A percentile compares a stretch with the other conserved stretches of the same genome.
Evolutionary conservation across 257 asterid species (phyloP).

Genomic region (Cinchona pubescens): DNA sequence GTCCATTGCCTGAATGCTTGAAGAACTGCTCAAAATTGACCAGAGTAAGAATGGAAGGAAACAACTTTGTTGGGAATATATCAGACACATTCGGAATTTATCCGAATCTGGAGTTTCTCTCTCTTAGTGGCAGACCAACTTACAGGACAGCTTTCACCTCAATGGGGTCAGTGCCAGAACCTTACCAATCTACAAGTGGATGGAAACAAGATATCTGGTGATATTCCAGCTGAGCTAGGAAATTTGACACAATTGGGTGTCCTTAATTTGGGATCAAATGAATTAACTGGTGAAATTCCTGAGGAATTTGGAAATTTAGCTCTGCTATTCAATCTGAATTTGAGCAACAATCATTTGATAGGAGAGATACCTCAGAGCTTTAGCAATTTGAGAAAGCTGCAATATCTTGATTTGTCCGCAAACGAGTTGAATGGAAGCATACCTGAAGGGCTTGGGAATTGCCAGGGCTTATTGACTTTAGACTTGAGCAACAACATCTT

Average conservation of each 20-base stretch:
- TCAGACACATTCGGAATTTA: conserved; percentile 61
- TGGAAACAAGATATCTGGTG: conserved; percentile 54
- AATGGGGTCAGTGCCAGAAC: conserved; percentile 51
- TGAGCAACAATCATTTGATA: conserved; percentile 54
- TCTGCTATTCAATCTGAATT: conserved; percentile 37
- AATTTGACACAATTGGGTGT: conserved; percentile 43
- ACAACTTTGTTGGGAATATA: conserved; percentile 55
- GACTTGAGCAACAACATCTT: conserved; percentile 50
- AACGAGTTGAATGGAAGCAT: conserved; percentile 51
- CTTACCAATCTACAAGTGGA: conserved; percentile 52
- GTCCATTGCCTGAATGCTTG: conserved; percentile 66
- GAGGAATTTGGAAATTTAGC: conserved; percentile 43
- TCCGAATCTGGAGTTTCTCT: conserved; percentile 44
- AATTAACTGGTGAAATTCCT: conserved; percentile 61
- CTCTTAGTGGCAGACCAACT: conserved; percentile 53
- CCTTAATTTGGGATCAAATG: conserved; percentile 56
- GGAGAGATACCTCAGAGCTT: conserved; percentile 60
- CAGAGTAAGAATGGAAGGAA: conserved; percentile 60
- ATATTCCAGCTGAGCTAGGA: conserved; percentile 66
- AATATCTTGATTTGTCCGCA: conserved; percentile 55
- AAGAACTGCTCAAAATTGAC: conserved; percentile 48
- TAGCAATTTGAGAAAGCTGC: conserved; percentile 45
- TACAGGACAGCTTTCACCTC: conserved; percentile 51
- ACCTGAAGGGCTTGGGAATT: conserved; percentile 48
- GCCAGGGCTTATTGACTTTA: conserved; percentile 38